phyloP scores from a whole-genome alignment of 441 rosid species.

The Pelargonium australe region DNA sequence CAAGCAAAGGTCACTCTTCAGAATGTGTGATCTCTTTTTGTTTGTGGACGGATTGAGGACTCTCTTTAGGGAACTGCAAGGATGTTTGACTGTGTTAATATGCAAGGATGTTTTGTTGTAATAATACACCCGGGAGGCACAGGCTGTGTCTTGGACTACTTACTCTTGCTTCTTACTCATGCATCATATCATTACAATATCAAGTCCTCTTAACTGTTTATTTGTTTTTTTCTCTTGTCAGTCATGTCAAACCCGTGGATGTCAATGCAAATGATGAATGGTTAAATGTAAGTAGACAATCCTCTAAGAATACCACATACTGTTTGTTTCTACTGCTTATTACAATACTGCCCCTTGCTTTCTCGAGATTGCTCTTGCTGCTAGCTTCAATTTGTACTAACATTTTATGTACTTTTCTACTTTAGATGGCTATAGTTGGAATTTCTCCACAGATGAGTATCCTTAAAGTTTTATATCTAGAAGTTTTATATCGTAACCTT shows the following conservation, averaged over 20 bases:
- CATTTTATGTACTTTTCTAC: slow-evolving; percentile 9
- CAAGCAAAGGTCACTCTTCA: slow-evolving; percentile 1
- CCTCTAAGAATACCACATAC: slow-evolving; percentile 13
- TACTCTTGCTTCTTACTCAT: slow-evolving; percentile 10
- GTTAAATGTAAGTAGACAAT: slow-evolving; percentile 67
- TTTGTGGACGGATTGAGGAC: background rate
- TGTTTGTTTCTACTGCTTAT: slow-evolving; percentile 12
- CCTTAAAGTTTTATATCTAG: slow-evolving; percentile 35
- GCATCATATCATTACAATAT: slow-evolving; percentile 12
- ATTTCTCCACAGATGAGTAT: slow-evolving; percentile 85
- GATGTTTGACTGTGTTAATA: background rate
- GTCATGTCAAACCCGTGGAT: slow-evolving; percentile 84
- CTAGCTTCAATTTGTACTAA: slow-evolving; percentile 15
- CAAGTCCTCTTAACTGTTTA: slow-evolving; percentile 20
- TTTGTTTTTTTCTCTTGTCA: slow-evolving; percentile 30
- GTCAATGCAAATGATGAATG: slow-evolving; percentile 92
- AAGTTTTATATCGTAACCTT: background rate
- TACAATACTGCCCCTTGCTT: background rate
- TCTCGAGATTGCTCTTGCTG: slow-evolving; percentile 16
- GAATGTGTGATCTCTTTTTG: background rate
- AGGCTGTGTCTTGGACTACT: background rate
- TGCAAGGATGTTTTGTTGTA: background rate
- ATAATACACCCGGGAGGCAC: background rate
- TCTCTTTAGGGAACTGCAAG: background rate
- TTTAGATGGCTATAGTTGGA: slow-evolving; percentile 94